Conservation (phyloP, 2,329 filamentous ascomycete genomes). For the Fusarium sublunatum region DNA sequence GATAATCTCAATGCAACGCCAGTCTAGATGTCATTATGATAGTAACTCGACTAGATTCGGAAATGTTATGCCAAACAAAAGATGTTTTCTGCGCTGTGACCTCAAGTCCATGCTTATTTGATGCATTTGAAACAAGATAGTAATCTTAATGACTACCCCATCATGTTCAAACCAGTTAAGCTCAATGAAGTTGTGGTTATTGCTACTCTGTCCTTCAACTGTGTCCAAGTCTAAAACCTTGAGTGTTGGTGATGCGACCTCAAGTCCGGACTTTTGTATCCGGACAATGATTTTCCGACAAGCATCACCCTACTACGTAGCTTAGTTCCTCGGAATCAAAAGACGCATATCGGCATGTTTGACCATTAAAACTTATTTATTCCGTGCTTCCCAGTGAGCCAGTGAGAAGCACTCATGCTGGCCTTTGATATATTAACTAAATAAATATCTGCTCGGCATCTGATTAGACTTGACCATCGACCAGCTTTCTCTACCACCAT, state of each 20-base stretch:
- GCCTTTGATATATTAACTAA: neutral
- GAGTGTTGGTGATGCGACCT: too few relatives aligned
- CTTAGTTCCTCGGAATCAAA: neutral
- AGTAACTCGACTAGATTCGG: slow-evolving; percentile 8
- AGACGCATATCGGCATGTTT: slow-evolving; percentile 3
- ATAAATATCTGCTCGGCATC: neutral
- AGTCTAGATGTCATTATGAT: slow-evolving; percentile 27
- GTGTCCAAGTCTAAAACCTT: neutral
- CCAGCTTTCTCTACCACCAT: too few relatives aligned
- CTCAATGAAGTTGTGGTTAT: neutral
- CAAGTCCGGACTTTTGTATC: slow-evolving; percentile 24
- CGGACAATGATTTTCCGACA: slow-evolving; percentile 12
- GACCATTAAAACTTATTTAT: slow-evolving; percentile 1
- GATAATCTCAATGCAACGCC: slow-evolving; percentile 6
- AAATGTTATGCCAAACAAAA: neutral
- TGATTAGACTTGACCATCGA: slow-evolving; percentile 9
- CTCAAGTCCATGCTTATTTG: too few relatives aligned
- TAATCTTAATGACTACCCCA: too few relatives aligned
- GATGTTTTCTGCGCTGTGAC: neutral
- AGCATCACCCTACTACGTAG: slow-evolving; percentile 19
- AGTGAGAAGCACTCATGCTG: neutral
- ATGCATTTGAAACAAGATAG: too few relatives aligned
- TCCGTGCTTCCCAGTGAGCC: slow-evolving; percentile 33
- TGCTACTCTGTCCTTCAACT: too few relatives aligned
- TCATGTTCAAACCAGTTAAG: neutral